Percentiles rank a stretch among this genome's conserved stretches.
phyloP scores from a whole-genome alignment of 768 basidiomycete species.

The Mycena filopes region DNA sequence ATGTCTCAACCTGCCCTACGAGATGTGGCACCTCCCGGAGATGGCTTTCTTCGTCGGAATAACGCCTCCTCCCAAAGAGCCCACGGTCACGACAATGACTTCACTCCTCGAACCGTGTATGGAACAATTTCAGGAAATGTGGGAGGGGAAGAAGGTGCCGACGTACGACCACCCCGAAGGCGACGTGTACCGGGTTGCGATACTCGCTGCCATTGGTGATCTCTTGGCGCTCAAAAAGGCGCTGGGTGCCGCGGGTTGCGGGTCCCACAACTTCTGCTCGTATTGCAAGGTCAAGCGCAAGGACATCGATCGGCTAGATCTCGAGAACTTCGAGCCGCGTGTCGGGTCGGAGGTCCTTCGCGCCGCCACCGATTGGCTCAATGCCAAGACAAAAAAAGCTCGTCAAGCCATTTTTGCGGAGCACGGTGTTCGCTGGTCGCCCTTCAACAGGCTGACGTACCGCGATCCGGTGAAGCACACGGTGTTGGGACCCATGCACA shows the following conservation, averaged over 20 bases:
- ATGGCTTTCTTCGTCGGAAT: slow-evolving; percentile 35
- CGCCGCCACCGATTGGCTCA: slow-evolving; percentile 27
- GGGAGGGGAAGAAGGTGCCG: slow-evolving; percentile 13
- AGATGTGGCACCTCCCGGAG: slow-evolving; percentile 33
- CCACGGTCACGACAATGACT: slow-evolving; percentile 17
- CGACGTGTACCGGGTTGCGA: slow-evolving; percentile 22
- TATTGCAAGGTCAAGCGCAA: slow-evolving; percentile 23
- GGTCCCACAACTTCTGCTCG: slow-evolving; percentile 31
- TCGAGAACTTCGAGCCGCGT: slow-evolving; percentile 12
- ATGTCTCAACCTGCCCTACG: slow-evolving; percentile 38
- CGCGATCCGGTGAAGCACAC: slow-evolving; percentile 29
- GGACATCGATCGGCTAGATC: slow-evolving; percentile 29
- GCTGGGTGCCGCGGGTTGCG: slow-evolving; percentile 26
- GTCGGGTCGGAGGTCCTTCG: slow-evolving; percentile 22
- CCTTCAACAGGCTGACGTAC: slow-evolving; percentile 27
- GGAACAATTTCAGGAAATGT: slow-evolving; percentile 19
- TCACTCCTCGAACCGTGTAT: slow-evolving; percentile 8
- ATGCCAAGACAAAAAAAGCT: slow-evolving; percentile 7
- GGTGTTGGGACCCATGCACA: slow-evolving; percentile 33
- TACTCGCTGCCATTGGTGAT: slow-evolving; percentile 32
- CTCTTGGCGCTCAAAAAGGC: slow-evolving; percentile 28
- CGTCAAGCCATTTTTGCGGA: slow-evolving; percentile 11
- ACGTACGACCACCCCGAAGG: slow-evolving; percentile 30
- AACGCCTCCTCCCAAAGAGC: slow-evolving; percentile 32
- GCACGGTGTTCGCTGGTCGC: slow-evolving; percentile 29